Base-by-base conservation (phyloP, 1,284 basidiomycete species). In the Trichosporon faecale region DNA sequence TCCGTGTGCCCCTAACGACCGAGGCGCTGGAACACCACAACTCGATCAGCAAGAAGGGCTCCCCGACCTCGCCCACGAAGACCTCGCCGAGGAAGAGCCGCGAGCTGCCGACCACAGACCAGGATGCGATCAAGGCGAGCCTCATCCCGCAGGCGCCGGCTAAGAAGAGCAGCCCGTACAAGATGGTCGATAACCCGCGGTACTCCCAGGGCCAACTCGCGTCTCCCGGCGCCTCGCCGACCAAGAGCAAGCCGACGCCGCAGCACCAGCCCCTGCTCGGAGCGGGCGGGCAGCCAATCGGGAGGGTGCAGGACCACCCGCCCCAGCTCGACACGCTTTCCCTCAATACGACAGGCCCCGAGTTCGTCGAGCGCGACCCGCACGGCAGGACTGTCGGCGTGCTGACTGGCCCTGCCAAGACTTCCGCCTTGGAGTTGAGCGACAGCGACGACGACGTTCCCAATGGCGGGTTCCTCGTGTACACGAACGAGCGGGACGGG, bases 371-470 rank as follows among this genome's bases (percentile, higher is more conserved):
- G 29, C 27, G 27, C 57, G 57, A 61, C 16, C 57, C 57, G 57
- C 57, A 61, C 29, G 27, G 27, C 27, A 61, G 33, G 27, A 61
- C 57, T 4, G 57, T 61, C 29, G 57, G 57, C 29, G 29, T 61
- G 27, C 57, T 61, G 2, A n/a, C 57, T 14, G 57, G 57, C 2
- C 57, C 57, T 3, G 57, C 57, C 2, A 23, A n/a, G 21, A 4
- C 49, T 2, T 11, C 16, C 18, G 57, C 57, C 5, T 29, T 61
- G 16, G 57, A 61, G 27, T 6, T 61, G 21, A 29, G 25, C 29
- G 57, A 61, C 18, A 33, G 29, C 29, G 57, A 61, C 57, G 57
- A 61, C 16, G 57, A 61, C 57, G n/a, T 31, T 14, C 57, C 57
- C 5, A 2, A 18, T 3, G 57, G 57, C 57, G 57, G 57, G 16